Conservation (phyloP, 352 stramenopile species). For the Poterioochromonas sp. region DNA sequence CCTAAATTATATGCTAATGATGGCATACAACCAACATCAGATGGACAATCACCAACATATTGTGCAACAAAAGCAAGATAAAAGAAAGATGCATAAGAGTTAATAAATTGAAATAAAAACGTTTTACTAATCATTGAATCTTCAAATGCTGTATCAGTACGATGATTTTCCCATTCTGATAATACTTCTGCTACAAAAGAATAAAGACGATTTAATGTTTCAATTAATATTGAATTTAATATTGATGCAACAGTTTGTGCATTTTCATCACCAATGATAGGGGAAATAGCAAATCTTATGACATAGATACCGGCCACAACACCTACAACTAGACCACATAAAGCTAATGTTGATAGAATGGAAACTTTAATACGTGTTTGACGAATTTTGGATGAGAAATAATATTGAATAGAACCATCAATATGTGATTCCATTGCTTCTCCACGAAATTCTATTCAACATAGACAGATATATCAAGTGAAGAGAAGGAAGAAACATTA, state of each 20-base stretch:
- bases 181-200: not conserved
- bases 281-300: no score
- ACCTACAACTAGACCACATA: not conserved
- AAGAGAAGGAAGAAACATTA: no score
- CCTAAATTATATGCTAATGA: slow-evolving; percentile 11
- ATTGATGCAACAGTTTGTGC: not conserved
- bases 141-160: slow-evolving; percentile 2
- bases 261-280: not conserved
- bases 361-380: not conserved
- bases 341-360: not conserved
- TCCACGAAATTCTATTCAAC: slow-evolving; percentile 46
- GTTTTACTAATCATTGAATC: slow-evolving; percentile 20
- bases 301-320: slow-evolving; percentile 8
- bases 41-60: not conserved
- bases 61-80: slow-evolving; percentile 27
- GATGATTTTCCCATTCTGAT: not conserved
- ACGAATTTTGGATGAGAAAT: not conserved
- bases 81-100: slow-evolving; percentile 30
- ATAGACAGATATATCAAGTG: no score
- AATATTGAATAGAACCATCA: not conserved
- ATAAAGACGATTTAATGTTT: not conserved
- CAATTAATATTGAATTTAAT: slow-evolving; percentile 37
- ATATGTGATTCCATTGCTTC: not conserved
- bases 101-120: slow-evolving; percentile 26
- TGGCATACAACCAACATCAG: not conserved